These are phyloP conservation scores for Aureobasidium sp. DNA, from an alignment of 2,329 filamentous ascomycete species.

Conservation along the genomic window DNA sequence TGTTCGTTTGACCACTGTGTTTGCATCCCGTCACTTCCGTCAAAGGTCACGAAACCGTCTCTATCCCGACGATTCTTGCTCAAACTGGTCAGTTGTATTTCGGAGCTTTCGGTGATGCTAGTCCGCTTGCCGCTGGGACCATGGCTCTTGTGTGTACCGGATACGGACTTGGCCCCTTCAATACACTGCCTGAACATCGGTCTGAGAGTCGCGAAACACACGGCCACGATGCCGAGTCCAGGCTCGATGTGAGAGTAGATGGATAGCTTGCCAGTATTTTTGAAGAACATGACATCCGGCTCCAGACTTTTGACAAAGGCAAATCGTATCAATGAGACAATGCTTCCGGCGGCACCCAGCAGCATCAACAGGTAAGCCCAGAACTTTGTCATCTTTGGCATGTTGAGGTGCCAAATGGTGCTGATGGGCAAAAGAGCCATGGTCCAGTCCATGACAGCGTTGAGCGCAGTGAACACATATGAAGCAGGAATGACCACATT, in stretches of 20 bases:
- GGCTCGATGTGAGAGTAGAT: constrained; percentile 16
- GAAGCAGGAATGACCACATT: constrained; percentile 4
- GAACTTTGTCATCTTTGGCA: constrained; percentile 6
- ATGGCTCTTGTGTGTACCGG: background rate
- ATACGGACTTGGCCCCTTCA: background rate
- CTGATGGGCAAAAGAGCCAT: constrained; percentile 9
- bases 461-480: constrained; percentile 7
- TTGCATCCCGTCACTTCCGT: background rate
- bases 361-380: constrained; percentile 8
- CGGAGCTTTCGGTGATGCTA: background rate
- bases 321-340: constrained; percentile 12
- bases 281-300: background rate
- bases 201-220: constrained; percentile 16
- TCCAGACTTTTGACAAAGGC: constrained; percentile 6
- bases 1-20: background rate
- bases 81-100: background rate
- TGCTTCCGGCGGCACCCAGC: constrained; percentile 4
- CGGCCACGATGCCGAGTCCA: constrained; percentile 18
- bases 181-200: constrained; percentile 15
- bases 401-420: constrained; percentile 7
- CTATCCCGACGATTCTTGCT: background rate
- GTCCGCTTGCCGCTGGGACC: background rate
- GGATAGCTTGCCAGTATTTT: constrained; percentile 10
- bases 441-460: constrained; percentile 12
- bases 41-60: background rate